These are phyloP conservation scores for Diplodia intermedia DNA, from an alignment of 2,329 filamentous ascomycete species.

Conservation along the genomic window DNA sequence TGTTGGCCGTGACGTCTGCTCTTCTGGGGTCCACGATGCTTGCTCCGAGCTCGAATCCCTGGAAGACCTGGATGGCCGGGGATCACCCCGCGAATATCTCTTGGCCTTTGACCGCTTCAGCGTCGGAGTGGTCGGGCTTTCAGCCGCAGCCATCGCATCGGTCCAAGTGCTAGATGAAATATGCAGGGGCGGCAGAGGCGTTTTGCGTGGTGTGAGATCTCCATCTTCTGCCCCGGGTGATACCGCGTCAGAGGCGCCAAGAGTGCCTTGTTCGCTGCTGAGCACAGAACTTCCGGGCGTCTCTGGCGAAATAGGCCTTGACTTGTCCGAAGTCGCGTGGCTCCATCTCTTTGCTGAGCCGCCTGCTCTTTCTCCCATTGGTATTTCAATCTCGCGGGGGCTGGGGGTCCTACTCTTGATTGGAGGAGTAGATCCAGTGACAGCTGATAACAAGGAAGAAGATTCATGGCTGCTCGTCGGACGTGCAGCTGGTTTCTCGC, in stretches of 20 bases:
- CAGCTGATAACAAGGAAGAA: constrained; percentile 54
- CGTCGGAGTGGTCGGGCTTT: constrained; percentile 42
- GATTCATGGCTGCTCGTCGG: constrained; percentile 61
- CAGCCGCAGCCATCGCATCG: constrained; percentile 45
- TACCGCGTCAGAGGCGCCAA: constrained; percentile 7
- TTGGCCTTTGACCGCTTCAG: constrained; percentile 51
- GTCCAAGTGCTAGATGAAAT: constrained; percentile 46
- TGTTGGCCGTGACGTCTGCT: constrained; percentile 19
- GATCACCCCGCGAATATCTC: constrained; percentile 44
- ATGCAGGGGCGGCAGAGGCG: constrained; percentile 22
- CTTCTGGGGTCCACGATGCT: constrained; percentile 15
- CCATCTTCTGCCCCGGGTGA: constrained; percentile 5
- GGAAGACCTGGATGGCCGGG: constrained; percentile 42
- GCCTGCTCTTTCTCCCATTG: constrained; percentile 65
- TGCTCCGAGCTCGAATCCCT: constrained; percentile 42
- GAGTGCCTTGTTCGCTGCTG: constrained; percentile 40
- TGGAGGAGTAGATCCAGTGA: constrained; percentile 44
- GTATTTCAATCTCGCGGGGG: constrained; percentile 64
- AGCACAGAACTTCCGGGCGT: constrained; percentile 47
- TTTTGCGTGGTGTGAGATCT: constrained; percentile 26
- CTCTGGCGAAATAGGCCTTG: constrained; percentile 37
- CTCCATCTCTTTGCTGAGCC: constrained; percentile 56
- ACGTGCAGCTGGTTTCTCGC: constrained; percentile 48
- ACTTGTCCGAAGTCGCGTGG: constrained; percentile 45
- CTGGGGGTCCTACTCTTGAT: constrained; percentile 54